Evolutionary conservation across 2,329 filamentous ascomycete species (phyloP), one percentile per base, ranked within the genome.

Genomic region (Colletotrichum limetticola): DNA sequence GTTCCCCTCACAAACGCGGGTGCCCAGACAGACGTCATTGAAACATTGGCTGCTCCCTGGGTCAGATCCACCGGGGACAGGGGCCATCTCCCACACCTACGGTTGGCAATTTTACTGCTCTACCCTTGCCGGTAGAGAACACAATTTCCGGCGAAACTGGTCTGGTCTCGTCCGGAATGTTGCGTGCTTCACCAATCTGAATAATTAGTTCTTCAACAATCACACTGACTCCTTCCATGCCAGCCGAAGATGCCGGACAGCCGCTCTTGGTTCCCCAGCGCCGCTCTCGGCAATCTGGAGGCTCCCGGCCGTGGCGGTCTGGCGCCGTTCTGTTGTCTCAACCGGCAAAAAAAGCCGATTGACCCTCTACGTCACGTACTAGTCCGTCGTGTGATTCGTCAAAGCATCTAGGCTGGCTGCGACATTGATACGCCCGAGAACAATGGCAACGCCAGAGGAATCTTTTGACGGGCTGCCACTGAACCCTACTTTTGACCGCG

Each of bases 331-430:
- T 58, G 55, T 61, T 66, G 60, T 71, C 60, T 61, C 32, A 71
- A 32, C 60, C 60, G 60, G 60, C 66, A 64, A 62, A 72, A 28
- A n/a, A 66, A 71, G 60, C 71, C 71, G 66, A 71, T 19, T 19
- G 70, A 57, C 66, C 56, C 42, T 14, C 28, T 72, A 72, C 66
- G 71, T 73, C 71, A 73, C 70, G 46, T 30, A 28, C n/a, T 16
- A 19, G 7, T n/a, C 37, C 53, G 19, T 49, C 8, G 30, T 66
- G 5, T 58, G 46, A 71, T 73, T 71, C 56, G 71, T 22, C 46
- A 58, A 26, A 55, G 22, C 35, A 37, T 57, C 46, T 53, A 35
- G 60, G 46, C 26, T 57, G 46, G 66, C 60, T 70, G 66, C 46
- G 35, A 70, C 66, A 72, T 35, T 65, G 35, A 65, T 35, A 32